These are phyloP conservation scores for Sonneratia alba DNA, from an alignment of 345 rosid species.

Conservation along the genomic window DNA sequence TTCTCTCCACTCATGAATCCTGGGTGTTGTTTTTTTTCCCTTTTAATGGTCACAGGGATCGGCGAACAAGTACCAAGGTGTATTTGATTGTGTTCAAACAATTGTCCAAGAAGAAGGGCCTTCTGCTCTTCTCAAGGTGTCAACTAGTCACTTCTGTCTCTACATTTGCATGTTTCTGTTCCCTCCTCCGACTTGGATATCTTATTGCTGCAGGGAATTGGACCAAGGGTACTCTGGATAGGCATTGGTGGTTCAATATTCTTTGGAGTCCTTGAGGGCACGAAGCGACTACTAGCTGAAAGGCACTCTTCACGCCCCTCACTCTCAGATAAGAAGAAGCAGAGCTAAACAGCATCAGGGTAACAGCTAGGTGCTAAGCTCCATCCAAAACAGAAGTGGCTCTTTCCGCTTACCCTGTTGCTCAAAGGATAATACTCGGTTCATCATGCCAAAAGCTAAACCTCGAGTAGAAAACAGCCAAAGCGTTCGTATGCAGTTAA, in stretches of 20 bases:
- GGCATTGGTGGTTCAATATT: constrained; percentile 90
- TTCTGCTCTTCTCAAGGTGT: constrained; percentile 77
- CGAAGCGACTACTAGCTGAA: constrained; percentile 59
- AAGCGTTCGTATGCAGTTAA: neutral
- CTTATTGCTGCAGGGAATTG: constrained; percentile 55
- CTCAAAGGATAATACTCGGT: neutral
- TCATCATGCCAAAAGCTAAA: neutral
- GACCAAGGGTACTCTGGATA: constrained; percentile 83
- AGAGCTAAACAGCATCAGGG: neutral
- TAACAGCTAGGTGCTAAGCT: neutral
- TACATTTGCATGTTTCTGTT: neutral
- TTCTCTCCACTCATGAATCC: neutral
- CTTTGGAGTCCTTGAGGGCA: constrained; percentile 78
- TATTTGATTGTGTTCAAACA: constrained; percentile 80
- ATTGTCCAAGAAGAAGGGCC: constrained; percentile 82
- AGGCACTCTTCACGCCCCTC: constrained; percentile 27
- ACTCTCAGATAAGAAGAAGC: constrained; percentile 6
- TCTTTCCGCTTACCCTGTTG: neutral
- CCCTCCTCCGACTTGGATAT: too few species aligned
- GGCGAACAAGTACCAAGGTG: constrained; percentile 66
- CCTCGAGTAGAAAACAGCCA: neutral
- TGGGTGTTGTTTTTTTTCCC: neutral
- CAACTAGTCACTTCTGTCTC: neutral
- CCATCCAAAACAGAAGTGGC: neutral
- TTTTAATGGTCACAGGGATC: constrained; percentile 42